Evolutionary conservation across 2,329 filamentous ascomycete species (phyloP).

Genomic region (Macrophomina phaseolina): DNA sequence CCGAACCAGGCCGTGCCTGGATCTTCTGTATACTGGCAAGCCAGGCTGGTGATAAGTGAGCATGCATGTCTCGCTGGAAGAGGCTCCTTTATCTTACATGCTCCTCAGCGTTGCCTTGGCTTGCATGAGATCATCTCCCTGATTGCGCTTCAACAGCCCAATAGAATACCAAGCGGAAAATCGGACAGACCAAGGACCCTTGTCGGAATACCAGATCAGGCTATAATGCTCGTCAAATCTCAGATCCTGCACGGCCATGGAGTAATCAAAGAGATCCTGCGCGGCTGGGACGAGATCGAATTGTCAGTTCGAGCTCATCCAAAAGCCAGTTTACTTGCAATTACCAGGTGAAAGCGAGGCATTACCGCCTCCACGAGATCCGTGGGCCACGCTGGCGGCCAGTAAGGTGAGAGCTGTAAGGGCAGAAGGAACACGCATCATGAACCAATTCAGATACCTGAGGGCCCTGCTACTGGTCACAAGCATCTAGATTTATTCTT

Average conservation of each 20-base stretch:
- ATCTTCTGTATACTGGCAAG: conserved; percentile 45
- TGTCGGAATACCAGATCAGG: conserved; percentile 50
- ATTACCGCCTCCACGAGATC: background rate
- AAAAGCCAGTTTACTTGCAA: background rate
- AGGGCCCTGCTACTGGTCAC: background rate
- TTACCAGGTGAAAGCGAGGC: background rate
- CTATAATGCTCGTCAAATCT: conserved; percentile 52
- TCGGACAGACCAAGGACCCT: conserved; percentile 50
- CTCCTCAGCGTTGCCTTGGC: conserved; percentile 45
- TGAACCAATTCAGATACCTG: background rate
- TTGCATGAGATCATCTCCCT: conserved; percentile 44
- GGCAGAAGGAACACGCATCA: background rate
- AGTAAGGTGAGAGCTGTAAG: background rate
- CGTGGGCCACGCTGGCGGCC: background rate
- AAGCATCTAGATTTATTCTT: background rate
- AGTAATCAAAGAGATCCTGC: conserved; percentile 48
- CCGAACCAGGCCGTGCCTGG: conserved; percentile 51
- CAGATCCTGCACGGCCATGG: conserved; percentile 48
- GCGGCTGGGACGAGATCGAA: conserved; percentile 35
- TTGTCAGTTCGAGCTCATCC: background rate
- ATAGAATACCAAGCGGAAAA: conserved; percentile 53
- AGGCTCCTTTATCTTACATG: conserved; percentile 36
- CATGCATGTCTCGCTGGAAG: background rate
- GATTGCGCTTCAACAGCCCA: conserved; percentile 45
- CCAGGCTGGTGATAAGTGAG: conserved; percentile 33